Evolutionary conservation across 495 filamentous ascomycete species (phyloP).

Genomic region (Cercophora sp.): DNA sequence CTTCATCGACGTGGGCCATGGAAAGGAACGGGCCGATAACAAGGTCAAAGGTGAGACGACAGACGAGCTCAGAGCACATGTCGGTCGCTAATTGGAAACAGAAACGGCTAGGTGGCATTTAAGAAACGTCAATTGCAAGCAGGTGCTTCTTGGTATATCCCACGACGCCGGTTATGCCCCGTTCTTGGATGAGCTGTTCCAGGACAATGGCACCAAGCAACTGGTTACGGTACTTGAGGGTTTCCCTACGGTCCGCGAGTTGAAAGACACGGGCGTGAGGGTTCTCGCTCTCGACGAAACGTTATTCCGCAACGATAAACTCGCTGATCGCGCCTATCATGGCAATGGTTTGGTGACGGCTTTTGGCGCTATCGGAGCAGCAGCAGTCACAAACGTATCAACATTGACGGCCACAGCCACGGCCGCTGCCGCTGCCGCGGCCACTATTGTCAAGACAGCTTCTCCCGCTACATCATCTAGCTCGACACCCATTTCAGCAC

Average conservation of each 20-base stretch:
- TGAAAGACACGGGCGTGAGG: conserved; percentile 54
- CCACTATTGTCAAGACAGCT: too few relatives aligned
- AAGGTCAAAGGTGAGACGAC: conserved; percentile 69
- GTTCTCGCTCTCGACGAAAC: conserved; percentile 54
- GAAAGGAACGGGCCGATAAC: conserved; percentile 65
- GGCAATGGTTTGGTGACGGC: not conserved
- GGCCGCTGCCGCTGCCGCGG: not conserved
- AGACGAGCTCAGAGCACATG: not conserved
- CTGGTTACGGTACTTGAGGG: conserved; percentile 74
- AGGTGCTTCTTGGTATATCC: conserved; percentile 74
- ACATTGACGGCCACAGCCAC: not conserved
- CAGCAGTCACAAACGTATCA: not conserved
- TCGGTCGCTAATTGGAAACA: conserved; percentile 26
- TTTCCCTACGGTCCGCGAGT: conserved; percentile 62
- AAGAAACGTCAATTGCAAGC: conserved; percentile 75
- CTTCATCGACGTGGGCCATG: conserved; percentile 68
- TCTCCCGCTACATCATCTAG: conserved; percentile 15
- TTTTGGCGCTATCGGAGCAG: not conserved
- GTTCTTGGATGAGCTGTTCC: conserved; percentile 61
- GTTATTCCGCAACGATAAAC: conserved; percentile 63
- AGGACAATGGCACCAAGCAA: conserved; percentile 49
- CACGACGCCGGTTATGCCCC: conserved; percentile 70
- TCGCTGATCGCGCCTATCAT: conserved; percentile 31
- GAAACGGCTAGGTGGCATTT: conserved; percentile 55
- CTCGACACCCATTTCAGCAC: conserved; percentile 16